These are phyloP conservation scores for Naganishia sp. DNA, from an alignment of 1,284 basidiomycete genomes.

Conservation along the genomic window DNA sequence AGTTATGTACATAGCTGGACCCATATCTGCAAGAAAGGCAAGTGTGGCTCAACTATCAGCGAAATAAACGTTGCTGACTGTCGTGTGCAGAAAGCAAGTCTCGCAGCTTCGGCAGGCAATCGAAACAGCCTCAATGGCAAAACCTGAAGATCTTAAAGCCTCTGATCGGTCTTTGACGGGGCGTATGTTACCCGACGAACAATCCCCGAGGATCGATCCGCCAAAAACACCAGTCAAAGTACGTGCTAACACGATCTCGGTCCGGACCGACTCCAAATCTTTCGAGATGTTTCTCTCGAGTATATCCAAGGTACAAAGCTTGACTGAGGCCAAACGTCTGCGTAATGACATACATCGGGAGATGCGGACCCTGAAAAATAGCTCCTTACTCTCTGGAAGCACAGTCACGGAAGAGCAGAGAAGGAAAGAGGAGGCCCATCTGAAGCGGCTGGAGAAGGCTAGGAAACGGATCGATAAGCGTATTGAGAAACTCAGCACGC, in stretches of 20 bases:
- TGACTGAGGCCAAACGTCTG: constrained; percentile 82
- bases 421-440: constrained; percentile 64
- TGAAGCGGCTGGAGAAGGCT: constrained; percentile 83
- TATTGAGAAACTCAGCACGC: constrained; percentile 73
- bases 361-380: constrained; percentile 71
- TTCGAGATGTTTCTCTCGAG: constrained; percentile 87
- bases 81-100: constrained; percentile 53
- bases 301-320: constrained; percentile 74
- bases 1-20: not conserved
- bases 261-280: constrained; percentile 59
- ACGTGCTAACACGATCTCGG: constrained; percentile 39
- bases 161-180: not conserved
- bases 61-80: not conserved
- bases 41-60: not conserved
- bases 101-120: constrained; percentile 58
- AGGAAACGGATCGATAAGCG: constrained; percentile 81
- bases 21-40: constrained; percentile 6
- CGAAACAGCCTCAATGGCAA: constrained; percentile 41
- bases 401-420: constrained; percentile 62
- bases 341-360: constrained; percentile 87
- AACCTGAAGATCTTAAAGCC: not conserved
- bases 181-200: constrained; percentile 1
- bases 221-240: constrained; percentile 1
- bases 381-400: constrained; percentile 77
- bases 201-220: constrained; percentile 20